These are phyloP conservation scores for Spathaspora jeffriesii DNA, from an alignment of 1,139 yeast species.

Conservation along the genomic window DNA sequence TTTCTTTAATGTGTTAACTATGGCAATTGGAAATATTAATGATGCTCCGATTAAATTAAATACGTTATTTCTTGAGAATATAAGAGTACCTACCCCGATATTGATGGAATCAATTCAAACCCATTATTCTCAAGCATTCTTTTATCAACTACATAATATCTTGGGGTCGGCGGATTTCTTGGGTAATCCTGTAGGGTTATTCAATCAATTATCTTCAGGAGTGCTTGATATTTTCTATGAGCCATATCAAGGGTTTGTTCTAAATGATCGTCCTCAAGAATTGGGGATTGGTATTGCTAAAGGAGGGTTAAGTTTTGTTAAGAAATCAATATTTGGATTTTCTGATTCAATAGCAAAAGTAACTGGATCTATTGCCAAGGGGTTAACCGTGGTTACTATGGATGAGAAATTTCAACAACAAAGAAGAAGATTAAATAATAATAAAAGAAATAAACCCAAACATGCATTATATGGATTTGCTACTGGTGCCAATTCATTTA, in stretches of 20 bases:
- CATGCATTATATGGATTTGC: conserved; percentile 91
- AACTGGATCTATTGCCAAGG: conserved; percentile 95
- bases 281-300: conserved; percentile 94
- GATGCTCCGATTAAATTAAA: conserved; percentile 95
- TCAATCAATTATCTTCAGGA: conserved; percentile 91
- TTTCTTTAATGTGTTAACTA: conserved; percentile 82
- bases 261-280: conserved; percentile 95
- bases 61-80: conserved; percentile 85
- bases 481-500: conserved; percentile 85
- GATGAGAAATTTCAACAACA: conserved; percentile 82
- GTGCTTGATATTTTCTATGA: conserved; percentile 96
- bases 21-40: conserved; percentile 97
- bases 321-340: conserved; percentile 92
- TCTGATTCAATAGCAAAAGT: conserved; percentile 92
- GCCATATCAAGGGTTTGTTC: conserved; percentile 93
- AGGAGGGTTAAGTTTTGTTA: conserved; percentile 92
- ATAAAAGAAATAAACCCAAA: conserved; percentile 70
- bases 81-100: conserved; percentile 81
- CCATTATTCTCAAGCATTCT: conserved; percentile 90
- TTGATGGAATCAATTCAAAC: conserved; percentile 72
- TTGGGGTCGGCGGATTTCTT: conserved; percentile 95
- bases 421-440: conserved; percentile 65
- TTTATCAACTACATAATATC: conserved; percentile 90
- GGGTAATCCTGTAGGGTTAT: conserved; percentile 97
- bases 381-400: conserved; percentile 87